phyloP scores from a whole-genome alignment of 345 rosid species.

The Brassica rapa region DNA sequence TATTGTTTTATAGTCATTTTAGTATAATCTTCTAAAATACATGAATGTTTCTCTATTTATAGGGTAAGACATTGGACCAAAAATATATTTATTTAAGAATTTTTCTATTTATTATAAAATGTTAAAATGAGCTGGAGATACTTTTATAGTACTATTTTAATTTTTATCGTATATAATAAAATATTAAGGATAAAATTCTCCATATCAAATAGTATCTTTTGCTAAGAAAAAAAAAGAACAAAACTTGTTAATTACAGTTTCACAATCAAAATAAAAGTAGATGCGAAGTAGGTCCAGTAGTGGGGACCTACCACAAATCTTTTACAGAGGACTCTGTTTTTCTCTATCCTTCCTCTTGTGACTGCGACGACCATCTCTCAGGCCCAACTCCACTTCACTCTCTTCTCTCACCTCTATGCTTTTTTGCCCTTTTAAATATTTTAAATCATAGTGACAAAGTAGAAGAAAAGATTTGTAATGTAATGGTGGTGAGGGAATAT shows the following conservation, averaged over 20 bases:
- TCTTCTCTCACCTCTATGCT: constrained; percentile 28
- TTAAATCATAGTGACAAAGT: background rate
- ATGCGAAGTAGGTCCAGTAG: constrained; percentile 19
- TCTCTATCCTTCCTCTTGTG: constrained; percentile 35
- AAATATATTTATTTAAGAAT: no score
- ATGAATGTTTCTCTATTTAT: no score
- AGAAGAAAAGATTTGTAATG: background rate
- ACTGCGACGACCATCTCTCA: constrained; percentile 32
- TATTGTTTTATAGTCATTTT: no score
- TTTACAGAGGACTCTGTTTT: constrained; percentile 46
- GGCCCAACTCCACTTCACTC: constrained; percentile 22
- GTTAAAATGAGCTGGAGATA: no score
- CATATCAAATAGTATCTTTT: background rate
- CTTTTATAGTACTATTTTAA: no score
- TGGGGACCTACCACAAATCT: constrained; percentile 54
- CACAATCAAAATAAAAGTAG: background rate
- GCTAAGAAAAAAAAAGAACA: background rate
- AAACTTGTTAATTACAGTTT: background rate
- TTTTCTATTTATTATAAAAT: no score
- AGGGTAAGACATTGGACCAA: no score
- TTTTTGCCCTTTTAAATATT: background rate
- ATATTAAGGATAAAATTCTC: background rate
- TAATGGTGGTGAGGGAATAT: background rate
- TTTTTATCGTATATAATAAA: background rate
- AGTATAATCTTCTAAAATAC: no score